phyloP scores from a whole-genome alignment of 2,329 filamentous ascomycete species.

The Colletotrichum eremochloae region DNA sequence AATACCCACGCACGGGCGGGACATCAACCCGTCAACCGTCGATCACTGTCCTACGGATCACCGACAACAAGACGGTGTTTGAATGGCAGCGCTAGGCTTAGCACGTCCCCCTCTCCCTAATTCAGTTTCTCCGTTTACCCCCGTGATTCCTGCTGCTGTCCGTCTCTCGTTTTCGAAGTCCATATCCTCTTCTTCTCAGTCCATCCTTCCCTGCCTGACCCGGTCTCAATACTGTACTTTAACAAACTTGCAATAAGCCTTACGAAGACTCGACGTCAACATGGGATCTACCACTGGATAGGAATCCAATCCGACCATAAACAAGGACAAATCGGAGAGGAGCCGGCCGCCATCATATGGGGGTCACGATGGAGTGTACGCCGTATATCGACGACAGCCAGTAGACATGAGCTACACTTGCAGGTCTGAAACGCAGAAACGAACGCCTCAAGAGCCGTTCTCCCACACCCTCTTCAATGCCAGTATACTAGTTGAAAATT shows the following conservation, averaged over 20 bases:
- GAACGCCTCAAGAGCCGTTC: conserved; percentile 34
- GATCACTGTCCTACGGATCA: conserved; percentile 36
- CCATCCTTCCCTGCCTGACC: background rate
- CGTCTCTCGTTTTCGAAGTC: background rate
- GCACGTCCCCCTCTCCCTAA: conserved; percentile 6
- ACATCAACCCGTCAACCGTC: conserved; percentile 34
- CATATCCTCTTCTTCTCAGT: conserved; percentile 1
- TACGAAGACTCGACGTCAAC: conserved; percentile 30
- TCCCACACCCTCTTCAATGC: conserved; percentile 24
- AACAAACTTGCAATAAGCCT: background rate
- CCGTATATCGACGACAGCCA: conserved; percentile 30
- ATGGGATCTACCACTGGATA: conserved; percentile 10
- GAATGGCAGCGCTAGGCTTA: conserved; percentile 33
- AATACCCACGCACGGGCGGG: conserved; percentile 27
- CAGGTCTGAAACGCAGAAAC: conserved; percentile 39
- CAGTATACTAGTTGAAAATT: conserved; percentile 5
- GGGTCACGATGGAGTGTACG: conserved; percentile 6
- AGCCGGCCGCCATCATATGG: conserved; percentile 19
- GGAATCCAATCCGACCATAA: background rate
- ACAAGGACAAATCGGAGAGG: conserved; percentile 7
- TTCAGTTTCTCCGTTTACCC: background rate
- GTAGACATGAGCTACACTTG: conserved; percentile 27
- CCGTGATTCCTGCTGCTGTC: background rate
- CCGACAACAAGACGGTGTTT: conserved; percentile 33
- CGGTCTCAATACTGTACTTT: background rate